Evolutionary conservation across 768 basidiomycete species (phyloP).

Genomic region (Psilocybe subaeruginosa): DNA sequence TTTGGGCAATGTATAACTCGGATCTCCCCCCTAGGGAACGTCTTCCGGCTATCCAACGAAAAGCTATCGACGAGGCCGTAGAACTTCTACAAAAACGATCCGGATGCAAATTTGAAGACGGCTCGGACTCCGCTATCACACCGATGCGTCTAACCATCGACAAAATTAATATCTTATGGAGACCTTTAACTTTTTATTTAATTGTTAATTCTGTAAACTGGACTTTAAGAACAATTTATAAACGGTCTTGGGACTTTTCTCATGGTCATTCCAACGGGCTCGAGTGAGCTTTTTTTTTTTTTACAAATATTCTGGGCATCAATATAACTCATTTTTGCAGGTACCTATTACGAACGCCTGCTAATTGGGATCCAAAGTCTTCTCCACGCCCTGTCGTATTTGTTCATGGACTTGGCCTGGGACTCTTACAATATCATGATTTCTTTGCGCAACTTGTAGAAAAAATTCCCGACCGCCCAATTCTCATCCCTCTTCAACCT

Average conservation of each 20-base stretch:
- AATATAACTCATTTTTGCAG: constrained; percentile 34
- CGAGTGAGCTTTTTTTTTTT: constrained; percentile 52
- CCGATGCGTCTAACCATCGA: constrained; percentile 81
- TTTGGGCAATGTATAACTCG: constrained; percentile 82
- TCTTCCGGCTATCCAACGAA: constrained; percentile 47
- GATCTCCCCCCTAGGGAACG: constrained; percentile 54
- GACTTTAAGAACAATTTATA: constrained; percentile 46
- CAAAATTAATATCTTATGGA: constrained; percentile 64
- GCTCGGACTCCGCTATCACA: constrained; percentile 50
- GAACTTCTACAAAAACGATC: constrained; percentile 71
- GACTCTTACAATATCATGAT: constrained; percentile 70
- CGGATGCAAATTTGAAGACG: constrained; percentile 65
- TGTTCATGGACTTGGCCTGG: constrained; percentile 88
- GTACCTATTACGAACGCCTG: constrained; percentile 76
- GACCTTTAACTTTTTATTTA: constrained; percentile 72
- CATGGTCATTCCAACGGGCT: constrained; percentile 60
- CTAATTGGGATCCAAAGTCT: constrained; percentile 58
- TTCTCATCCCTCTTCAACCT: constrained; percentile 79
- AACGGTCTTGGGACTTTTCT: constrained; percentile 41
- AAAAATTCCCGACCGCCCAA: constrained; percentile 64
- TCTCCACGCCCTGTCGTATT: constrained; percentile 78
- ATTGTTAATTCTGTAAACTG: constrained; percentile 52
- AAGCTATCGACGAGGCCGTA: constrained; percentile 61
- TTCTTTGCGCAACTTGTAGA: constrained; percentile 62
- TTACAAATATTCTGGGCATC: neutral